These are phyloP conservation scores for Myrmaecium sp. DNA, from an alignment of 2,329 filamentous ascomycete species.

Conservation along the genomic window DNA sequence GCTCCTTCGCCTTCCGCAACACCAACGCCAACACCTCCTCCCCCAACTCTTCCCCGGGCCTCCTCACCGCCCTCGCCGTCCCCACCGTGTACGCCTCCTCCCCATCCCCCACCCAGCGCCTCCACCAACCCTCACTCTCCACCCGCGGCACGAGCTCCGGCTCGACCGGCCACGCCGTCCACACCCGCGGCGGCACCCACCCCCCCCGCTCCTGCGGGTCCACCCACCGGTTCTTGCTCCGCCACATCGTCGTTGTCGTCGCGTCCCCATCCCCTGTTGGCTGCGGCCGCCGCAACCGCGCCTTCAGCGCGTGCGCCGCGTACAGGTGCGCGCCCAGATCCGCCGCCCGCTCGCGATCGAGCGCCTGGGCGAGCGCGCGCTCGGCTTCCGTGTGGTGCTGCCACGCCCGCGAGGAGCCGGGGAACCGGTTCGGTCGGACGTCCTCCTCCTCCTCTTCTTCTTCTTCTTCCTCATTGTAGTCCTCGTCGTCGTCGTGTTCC, in stretches of 20 bases:
- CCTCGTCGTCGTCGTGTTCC: conserved; percentile 3
- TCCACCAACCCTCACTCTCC: conserved; percentile 31
- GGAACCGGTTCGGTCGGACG: conserved; percentile 49
- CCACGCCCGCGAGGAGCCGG: conserved; percentile 54
- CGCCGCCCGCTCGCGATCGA: conserved; percentile 44
- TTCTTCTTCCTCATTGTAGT: conserved; percentile 7
- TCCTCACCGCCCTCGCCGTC: conserved; percentile 18
- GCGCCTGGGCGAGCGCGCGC: conserved; percentile 41
- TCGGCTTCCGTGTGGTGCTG: conserved; percentile 42
- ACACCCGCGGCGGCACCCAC: conserved; percentile 36
- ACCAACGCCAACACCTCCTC: conserved; percentile 53
- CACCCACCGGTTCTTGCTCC: conserved; percentile 25
- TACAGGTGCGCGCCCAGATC: conserved; percentile 66
- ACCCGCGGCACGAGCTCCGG: conserved; percentile 42
- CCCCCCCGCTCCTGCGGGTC: conserved; percentile 14
- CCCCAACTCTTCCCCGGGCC: conserved; percentile 46
- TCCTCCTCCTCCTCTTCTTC: conserved; percentile 6
- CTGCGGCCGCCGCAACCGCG: conserved; percentile 17
- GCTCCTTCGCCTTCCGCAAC: conserved; percentile 49
- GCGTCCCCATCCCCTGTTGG: conserved; percentile 3
- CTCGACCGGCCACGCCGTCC: conserved; percentile 76
- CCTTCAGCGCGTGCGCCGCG: conserved; percentile 55
- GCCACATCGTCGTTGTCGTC: conserved; percentile 14
- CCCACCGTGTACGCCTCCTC: conserved; percentile 37
- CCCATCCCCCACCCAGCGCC: conserved; percentile 18